Percentiles rank a stretch among this genome's conserved stretches.
phyloP scores from a whole-genome alignment of 106 monocot species.

The Dactylorhiza incarnata region DNA sequence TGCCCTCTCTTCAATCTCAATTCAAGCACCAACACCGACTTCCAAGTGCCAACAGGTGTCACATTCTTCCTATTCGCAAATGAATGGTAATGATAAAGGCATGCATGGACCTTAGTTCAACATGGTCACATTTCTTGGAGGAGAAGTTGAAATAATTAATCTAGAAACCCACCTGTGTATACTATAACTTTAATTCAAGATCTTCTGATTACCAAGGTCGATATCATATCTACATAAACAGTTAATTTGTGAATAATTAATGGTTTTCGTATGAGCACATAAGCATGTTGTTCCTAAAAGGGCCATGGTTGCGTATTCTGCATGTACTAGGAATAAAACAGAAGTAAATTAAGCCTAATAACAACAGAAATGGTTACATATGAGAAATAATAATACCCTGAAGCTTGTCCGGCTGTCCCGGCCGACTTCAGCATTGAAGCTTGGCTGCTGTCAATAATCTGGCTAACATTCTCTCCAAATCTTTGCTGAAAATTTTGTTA shows the following conservation, averaged over 20 bases:
- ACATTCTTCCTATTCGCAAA: too few relatives aligned
- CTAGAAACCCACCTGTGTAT: background rate
- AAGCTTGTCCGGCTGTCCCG: constrained; percentile 32
- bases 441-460: constrained; percentile 54
- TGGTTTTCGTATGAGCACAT: background rate
- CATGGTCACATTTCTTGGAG: background rate
- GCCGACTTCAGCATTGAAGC: constrained; percentile 53
- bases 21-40: too few relatives aligned
- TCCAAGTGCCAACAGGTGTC: too few relatives aligned
- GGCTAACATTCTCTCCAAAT: constrained; percentile 24
- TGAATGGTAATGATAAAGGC: too few relatives aligned
- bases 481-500: constrained; percentile 19
- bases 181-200: background rate
- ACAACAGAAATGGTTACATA: background rate
- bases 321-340: background rate
- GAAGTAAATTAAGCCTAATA: background rate
- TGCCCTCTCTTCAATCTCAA: too few relatives aligned
- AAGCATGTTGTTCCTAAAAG: background rate
- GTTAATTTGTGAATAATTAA: background rate
- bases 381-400: constrained; percentile 32
- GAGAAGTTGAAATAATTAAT: background rate
- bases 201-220: background rate
- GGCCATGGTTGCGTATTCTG: background rate
- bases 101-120: background rate
- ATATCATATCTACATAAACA: background rate